Evolutionary conservation across 2,329 filamentous ascomycete species (phyloP), one percentile per base, ranked within the genome.

Genomic region (Gliomastix tumulicola): DNA sequence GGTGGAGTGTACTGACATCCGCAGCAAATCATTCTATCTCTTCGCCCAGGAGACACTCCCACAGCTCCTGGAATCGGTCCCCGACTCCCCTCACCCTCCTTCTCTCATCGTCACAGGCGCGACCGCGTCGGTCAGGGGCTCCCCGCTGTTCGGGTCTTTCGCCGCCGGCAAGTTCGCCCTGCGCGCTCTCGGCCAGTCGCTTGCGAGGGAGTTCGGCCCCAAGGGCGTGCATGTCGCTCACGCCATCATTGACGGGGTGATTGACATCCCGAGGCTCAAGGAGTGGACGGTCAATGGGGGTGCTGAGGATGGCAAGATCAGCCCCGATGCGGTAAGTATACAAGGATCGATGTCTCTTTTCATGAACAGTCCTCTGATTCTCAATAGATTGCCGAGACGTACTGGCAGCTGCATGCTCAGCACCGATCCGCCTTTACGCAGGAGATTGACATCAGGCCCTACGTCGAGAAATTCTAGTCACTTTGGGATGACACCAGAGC

Each of bases 41-140:
- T 94, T 94, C 57, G 78, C 85, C 1, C 80, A 90, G 56, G 68
- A 71, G 4, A 66, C 76, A 1, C 62, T 94, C 1, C 88, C 88
- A 0, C 67, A 82, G 2, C 73, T 94, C 2, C 69, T 89, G 3
- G 69, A 78, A 17, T 68, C 79, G 1, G 72, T 78, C 1, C 61
- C 65, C 30, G 58, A 73, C 0, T 66, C 72, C 21, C 23, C 49
- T 3, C 61, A 87, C 51, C 85, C 88, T 5, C 88, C 88, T 0
- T 82, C 83, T 1, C 66, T 95, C 16, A 82, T 95, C 50, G 84
- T 94, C 59, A 94, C 88, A 0, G 88, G 88, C 21, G 88, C 88
- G 0, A 94, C 88, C 0, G 88, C 87, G 0, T 86, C 82, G 0
- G 47, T 90, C 15, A 83, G 81, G 49, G 84, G 84, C 5, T 82